Evolutionary conservation across 208 protist genomes (phyloP).

Genomic region (Trichomonas gallinae): DNA sequence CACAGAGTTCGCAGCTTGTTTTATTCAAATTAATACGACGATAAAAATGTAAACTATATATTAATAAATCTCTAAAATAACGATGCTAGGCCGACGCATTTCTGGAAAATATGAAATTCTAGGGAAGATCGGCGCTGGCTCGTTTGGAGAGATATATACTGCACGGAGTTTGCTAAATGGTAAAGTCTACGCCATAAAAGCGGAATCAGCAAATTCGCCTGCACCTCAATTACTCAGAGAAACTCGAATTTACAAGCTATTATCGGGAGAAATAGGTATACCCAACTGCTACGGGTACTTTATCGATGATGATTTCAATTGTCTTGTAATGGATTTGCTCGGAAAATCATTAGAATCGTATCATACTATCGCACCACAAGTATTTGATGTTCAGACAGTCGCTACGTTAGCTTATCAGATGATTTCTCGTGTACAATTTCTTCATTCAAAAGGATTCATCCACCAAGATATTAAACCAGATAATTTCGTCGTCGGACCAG

Average conservation of each 20-base stretch:
- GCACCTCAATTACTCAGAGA: slow-evolving; percentile 90
- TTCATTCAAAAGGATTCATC: slow-evolving; percentile 86
- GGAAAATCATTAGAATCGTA: slow-evolving; percentile 89
- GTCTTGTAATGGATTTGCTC: slow-evolving; percentile 93
- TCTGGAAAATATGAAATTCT: slow-evolving; percentile 73
- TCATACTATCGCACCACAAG: slow-evolving; percentile 65
- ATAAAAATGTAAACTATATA: background rate
- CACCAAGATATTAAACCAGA: slow-evolving; percentile 86
- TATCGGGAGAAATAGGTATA: slow-evolving; percentile 71
- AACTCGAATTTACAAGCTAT: slow-evolving; percentile 69
- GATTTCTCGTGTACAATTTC: slow-evolving; percentile 72
- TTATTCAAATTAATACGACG: too few relatives aligned
- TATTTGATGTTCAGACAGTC: slow-evolving; percentile 89
- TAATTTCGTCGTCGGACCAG: slow-evolving; percentile 89
- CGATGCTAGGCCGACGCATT: slow-evolving; percentile 47
- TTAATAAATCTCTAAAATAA: background rate
- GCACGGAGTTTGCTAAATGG: background rate
- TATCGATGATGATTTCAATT: slow-evolving; percentile 82
- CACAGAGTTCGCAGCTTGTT: too few relatives aligned
- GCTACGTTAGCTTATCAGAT: slow-evolving; percentile 90
- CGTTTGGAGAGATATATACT: slow-evolving; percentile 82
- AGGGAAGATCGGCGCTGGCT: slow-evolving; percentile 89
- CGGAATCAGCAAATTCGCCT: slow-evolving; percentile 49
- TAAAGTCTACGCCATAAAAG: slow-evolving; percentile 26
- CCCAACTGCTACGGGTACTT: slow-evolving; percentile 78